Evolutionary conservation across 495 filamentous ascomycete species (phyloP).

Genomic region (Friedmanniomyces endolithicus): DNA sequence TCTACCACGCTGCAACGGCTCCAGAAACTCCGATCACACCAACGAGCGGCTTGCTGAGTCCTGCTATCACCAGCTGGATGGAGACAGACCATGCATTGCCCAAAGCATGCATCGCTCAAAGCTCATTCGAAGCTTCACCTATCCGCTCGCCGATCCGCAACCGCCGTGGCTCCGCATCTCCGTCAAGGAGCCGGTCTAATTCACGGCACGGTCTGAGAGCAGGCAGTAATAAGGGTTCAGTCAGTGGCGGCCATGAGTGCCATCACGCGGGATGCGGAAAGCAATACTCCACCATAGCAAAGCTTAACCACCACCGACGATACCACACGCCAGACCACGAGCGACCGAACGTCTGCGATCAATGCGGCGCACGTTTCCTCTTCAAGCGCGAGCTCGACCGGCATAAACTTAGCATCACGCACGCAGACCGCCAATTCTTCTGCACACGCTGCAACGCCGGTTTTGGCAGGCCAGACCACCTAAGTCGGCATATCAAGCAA

Average conservation of each 20-base stretch:
- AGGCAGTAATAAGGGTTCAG: neutral
- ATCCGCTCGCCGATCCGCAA: neutral
- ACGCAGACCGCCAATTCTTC: neutral
- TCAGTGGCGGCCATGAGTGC: neutral
- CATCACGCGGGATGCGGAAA: neutral
- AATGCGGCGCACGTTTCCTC: neutral
- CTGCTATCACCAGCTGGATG: neutral
- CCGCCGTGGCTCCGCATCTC: neutral
- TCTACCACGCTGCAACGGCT: neutral
- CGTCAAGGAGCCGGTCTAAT: neutral
- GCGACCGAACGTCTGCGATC: neutral
- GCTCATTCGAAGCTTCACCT: neutral
- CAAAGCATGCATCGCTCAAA: neutral
- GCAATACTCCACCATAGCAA: neutral
- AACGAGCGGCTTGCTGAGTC: neutral
- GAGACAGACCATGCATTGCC: neutral
- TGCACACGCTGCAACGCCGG: neutral
- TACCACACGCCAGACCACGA: conserved; percentile 1
- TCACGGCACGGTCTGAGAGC: neutral
- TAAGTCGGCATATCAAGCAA: neutral
- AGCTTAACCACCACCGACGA: conserved; percentile 1
- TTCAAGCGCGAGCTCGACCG: conserved; percentile 1
- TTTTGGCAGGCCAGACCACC: neutral
- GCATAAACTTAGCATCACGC: neutral
- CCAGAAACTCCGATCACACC: neutral